Base-by-base conservation (phyloP, 192 early-diverging fungal genomes). In the Podochytrium sp. region DNA sequence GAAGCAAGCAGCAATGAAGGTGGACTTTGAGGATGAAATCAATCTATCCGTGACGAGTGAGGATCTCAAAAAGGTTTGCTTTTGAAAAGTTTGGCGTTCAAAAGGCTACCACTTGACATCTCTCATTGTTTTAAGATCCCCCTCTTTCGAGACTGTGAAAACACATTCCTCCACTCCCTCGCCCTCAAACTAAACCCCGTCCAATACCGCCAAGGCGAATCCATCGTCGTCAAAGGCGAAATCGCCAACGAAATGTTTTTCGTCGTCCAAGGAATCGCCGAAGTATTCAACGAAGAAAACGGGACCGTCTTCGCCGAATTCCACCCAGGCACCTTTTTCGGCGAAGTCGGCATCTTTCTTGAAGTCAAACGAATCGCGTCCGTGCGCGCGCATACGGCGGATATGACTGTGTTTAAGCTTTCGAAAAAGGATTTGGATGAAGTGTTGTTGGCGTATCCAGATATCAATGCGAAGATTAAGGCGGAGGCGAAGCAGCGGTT, bases 11-110 rank as follows among this genome's bases (percentile, higher is more conserved):
- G 47, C 53, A 25, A 74, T 82, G 65, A 50, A 79, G 53, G 75
- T 84, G 25, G 85, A 85, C 42, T 86, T 86, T 77, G 85, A 86
- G 27, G 81, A 86, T 55, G 85, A 86, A 71, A 73, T 86, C 37
- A 73, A 77, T 39, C 33, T 86, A 16, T 81, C 78, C 25, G 85
- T 86, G 40, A 84, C 84, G 16, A 83, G 80, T 35, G 66, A 77
- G 20, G 84, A 86, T 62, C 73, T 86, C 41, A 75, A 84, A 71
- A 84, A 84, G 43, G 85, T 86, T 32, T 38, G 2, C 25, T 55
- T 52, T 55, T 0, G 0, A 47, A 77, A 40, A 43, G 73, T 65
- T 10, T 39, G 30, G 12, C 7, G 23, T 38, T 23, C 33, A 56
- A 56, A 63, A 41, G 1, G n/a, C n/a, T n/a, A n/a, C n/a, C n/a